These are phyloP conservation scores for Stagonosporopsis cucurbitacearum DNA, from an alignment of 2,329 filamentous ascomycete genomes.

Conservation along the genomic window DNA sequence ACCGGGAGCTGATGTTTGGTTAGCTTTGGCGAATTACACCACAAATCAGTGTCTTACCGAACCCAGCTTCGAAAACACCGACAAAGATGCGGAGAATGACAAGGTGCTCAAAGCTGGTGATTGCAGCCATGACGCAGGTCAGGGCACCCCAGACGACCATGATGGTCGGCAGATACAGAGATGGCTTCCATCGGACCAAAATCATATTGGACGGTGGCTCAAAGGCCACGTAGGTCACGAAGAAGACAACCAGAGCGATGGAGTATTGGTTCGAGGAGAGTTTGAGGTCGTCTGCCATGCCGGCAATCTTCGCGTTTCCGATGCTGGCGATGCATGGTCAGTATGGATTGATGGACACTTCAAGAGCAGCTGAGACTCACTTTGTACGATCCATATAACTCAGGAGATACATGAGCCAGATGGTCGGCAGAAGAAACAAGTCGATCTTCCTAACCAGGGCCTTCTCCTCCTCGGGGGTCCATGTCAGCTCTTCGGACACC, in stretches of 20 bases:
- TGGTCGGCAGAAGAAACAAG: slow-evolving; percentile 54
- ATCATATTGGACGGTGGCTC: slow-evolving; percentile 63
- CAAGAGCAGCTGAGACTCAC: slow-evolving; percentile 20
- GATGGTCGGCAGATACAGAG: slow-evolving; percentile 57
- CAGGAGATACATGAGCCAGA: slow-evolving; percentile 59
- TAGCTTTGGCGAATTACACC: background rate
- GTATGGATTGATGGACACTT: background rate
- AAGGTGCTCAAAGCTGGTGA: slow-evolving; percentile 57
- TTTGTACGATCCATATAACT: slow-evolving; percentile 56
- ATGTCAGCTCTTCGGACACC: slow-evolving; percentile 52
- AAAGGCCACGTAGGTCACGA: slow-evolving; percentile 59
- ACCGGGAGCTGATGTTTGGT: slow-evolving; percentile 53
- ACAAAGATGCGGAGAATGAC: slow-evolving; percentile 62
- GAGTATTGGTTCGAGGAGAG: slow-evolving; percentile 60
- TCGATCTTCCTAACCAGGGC: slow-evolving; percentile 58
- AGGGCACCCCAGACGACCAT: slow-evolving; percentile 62
- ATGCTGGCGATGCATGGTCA: slow-evolving; percentile 38
- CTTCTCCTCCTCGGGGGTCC: slow-evolving; percentile 58
- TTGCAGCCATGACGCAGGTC: slow-evolving; percentile 59
- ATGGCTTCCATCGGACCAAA: slow-evolving; percentile 58
- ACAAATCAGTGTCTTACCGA: slow-evolving; percentile 26
- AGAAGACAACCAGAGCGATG: slow-evolving; percentile 61
- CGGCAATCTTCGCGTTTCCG: slow-evolving; percentile 60
- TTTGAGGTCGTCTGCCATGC: slow-evolving; percentile 56
- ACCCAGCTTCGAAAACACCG: slow-evolving; percentile 62